phyloP scores from a whole-genome alignment of 164 flowering plant genomes.

The Aristolochia fimbriata region DNA sequence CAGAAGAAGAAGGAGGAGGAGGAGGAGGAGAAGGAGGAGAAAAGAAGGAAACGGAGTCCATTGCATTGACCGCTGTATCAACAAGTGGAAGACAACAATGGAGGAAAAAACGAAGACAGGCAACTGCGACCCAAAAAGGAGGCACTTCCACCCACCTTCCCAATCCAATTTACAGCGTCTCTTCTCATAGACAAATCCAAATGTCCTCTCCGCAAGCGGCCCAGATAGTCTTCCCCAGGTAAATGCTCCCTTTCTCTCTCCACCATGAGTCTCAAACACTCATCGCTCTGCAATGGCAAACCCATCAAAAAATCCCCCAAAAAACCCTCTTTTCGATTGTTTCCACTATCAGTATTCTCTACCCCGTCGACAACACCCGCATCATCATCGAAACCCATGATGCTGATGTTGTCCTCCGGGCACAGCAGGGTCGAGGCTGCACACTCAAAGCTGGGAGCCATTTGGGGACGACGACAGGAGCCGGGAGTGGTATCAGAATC shows the following conservation, averaged over 20 bases:
- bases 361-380: slow-evolving; percentile 13
- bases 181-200: slow-evolving; percentile 53
- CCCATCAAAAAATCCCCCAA: slow-evolving; percentile 18
- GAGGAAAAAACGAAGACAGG: background rate
- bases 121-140: background rate
- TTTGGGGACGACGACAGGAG: slow-evolving; percentile 8
- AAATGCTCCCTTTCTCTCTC: slow-evolving; percentile 47
- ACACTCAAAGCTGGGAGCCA: slow-evolving; percentile 70
- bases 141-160: slow-evolving; percentile 42
- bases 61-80: too few relatives aligned
- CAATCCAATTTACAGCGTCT: slow-evolving; percentile 75
- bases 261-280: slow-evolving; percentile 46
- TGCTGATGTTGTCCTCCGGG: slow-evolving; percentile 51
- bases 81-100: background rate
- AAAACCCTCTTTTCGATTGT: slow-evolving; percentile 20
- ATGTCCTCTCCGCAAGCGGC: slow-evolving; percentile 45
- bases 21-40: too few relatives aligned
- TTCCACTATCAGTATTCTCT: slow-evolving; percentile 2
- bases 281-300: slow-evolving; percentile 48
- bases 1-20: background rate
- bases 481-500: background rate
- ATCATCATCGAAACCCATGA: slow-evolving; percentile 34
- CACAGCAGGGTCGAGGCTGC: slow-evolving; percentile 49
- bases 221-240: slow-evolving; percentile 46
- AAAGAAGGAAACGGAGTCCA: background rate